Conservation (phyloP, 495 filamentous ascomycete species). For the Penicillium turbatum region DNA sequence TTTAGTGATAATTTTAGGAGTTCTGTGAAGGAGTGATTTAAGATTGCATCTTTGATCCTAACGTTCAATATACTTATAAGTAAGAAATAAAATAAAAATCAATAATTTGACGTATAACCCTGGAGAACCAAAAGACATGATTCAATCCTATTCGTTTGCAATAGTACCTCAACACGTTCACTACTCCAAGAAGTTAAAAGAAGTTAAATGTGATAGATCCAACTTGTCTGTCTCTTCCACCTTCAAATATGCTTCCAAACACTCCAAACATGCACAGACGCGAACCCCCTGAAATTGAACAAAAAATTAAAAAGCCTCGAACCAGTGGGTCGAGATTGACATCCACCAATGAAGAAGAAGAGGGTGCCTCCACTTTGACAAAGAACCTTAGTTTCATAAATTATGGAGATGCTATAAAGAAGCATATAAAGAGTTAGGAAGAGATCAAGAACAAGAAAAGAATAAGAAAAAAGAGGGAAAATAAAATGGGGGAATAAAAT, state of each 20-base stretch:
- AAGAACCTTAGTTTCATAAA: neutral
- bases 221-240: neutral
- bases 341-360: neutral
- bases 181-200: neutral
- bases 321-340: constrained; percentile 15
- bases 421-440: neutral
- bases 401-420: neutral
- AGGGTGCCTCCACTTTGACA: neutral
- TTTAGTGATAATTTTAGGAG: too few species aligned
- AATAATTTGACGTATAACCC: neutral
- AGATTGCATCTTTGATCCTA: neutral
- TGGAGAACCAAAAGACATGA: neutral
- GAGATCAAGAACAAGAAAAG: neutral
- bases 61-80: neutral
- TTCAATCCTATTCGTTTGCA: neutral
- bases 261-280: constrained; percentile 15
- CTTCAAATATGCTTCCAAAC: too few species aligned
- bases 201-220: neutral
- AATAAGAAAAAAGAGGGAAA: constrained; percentile 2
- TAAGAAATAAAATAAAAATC: neutral
- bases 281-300: constrained; percentile 22
- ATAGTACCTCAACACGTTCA: neutral
- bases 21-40: neutral
- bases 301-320: constrained; percentile 5
- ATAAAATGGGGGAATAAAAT: constrained; percentile 13